These are phyloP conservation scores for Phalaenopsis hybrid DNA, from an alignment of 116 monocot species.

Conservation along the genomic window DNA sequence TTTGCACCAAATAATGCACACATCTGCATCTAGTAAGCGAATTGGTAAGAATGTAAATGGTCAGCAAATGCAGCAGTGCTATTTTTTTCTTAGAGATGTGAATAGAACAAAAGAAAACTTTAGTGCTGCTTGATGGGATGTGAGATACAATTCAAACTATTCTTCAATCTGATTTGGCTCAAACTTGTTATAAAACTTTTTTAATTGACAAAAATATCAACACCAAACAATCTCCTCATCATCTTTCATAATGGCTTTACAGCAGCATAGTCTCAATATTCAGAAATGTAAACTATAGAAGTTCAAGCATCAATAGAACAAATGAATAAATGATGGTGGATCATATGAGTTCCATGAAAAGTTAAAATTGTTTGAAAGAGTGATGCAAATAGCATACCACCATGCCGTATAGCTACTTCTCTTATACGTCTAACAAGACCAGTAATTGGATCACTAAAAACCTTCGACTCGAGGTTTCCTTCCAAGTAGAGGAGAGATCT, in stretches of 20 bases:
- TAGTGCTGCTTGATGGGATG: too few relatives aligned
- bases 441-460: conserved; percentile 81
- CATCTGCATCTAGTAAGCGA: neutral
- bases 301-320: neutral
- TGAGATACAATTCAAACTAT: neutral
- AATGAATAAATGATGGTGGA: neutral
- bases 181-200: neutral
- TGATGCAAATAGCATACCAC: conserved; percentile 34
- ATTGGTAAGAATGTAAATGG: neutral
- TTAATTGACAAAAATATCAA: too few relatives aligned
- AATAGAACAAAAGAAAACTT: neutral
- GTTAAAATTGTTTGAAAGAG: neutral
- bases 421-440: conserved; percentile 90
- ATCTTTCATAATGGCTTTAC: neutral
- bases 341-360: neutral
- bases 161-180: neutral
- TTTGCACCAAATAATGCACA: too few relatives aligned
- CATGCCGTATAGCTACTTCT: conserved; percentile 73
- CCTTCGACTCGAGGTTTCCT: conserved; percentile 88
- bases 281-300: neutral
- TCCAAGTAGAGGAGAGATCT: conserved; percentile 78
- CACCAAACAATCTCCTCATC: too few relatives aligned
- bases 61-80: neutral
- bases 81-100: neutral
- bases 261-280: neutral